A percentile compares a stretch with the other conserved stretches of the same genome.
phyloP scores from a whole-genome alignment of 1,284 basidiomycete genomes.

The Ganoderma resinaceum region DNA sequence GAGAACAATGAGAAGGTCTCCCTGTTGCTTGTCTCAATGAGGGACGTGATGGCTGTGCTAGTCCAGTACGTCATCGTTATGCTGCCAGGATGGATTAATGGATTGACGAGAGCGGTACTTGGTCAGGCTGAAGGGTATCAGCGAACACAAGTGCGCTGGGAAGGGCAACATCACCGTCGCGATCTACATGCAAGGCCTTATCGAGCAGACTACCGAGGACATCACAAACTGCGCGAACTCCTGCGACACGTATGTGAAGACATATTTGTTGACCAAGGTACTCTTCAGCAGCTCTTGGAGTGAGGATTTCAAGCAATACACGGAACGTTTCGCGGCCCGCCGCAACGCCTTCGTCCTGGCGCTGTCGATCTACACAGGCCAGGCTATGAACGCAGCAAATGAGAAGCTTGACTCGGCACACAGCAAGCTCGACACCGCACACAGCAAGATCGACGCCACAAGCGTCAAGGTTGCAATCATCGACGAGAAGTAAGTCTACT shows the following conservation, averaged over 20 bases:
- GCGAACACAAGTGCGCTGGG: not conserved
- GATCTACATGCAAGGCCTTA: constrained; percentile 30
- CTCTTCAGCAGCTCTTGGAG: constrained; percentile 47
- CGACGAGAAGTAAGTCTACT: constrained; percentile 26
- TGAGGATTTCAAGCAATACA: constrained; percentile 40
- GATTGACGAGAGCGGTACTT: not conserved
- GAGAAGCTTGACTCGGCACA: constrained; percentile 34
- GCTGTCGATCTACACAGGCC: constrained; percentile 43
- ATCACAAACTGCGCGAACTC: constrained; percentile 38
- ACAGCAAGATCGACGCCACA: too few relatives aligned
- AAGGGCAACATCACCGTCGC: constrained; percentile 20
- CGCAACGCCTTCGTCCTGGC: constrained; percentile 42
- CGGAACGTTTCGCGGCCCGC: constrained; percentile 40
- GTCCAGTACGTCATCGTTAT: constrained; percentile 42
- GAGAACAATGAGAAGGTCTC: constrained; percentile 52
- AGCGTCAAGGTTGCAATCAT: constrained; percentile 29
- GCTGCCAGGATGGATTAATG: not conserved
- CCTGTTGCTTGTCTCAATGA: constrained; percentile 50
- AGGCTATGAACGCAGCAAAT: constrained; percentile 42
- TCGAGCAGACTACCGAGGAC: constrained; percentile 31
- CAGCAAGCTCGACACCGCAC: too few relatives aligned
- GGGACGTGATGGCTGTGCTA: constrained; percentile 50
- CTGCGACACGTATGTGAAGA: constrained; percentile 41
- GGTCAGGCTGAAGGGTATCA: not conserved
- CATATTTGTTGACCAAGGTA: constrained; percentile 42